Base-by-base conservation (phyloP, 352 stramenopile genomes). In the Thalassiosira sp. region DNA sequence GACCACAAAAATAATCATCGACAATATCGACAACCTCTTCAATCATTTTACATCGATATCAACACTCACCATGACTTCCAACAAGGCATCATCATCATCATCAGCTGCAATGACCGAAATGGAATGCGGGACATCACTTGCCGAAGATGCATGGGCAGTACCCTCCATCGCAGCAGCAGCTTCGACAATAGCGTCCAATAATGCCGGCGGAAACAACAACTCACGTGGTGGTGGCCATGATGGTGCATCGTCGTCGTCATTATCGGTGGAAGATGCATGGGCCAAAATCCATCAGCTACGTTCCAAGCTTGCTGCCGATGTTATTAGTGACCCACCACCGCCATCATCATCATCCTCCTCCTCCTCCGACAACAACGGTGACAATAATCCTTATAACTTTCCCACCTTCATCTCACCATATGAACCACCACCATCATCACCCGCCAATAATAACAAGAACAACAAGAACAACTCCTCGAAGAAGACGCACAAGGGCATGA, bases 401-500 rank as follows among this genome's bases (percentile, higher is more conserved):
- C 76, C 76, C 15, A 83, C 81, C 15, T 87, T 89, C 72, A 65
- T 76, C 40, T 89, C 81, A 5, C 84, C 84, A 2, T 87, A 79
- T 45, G 62, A 86, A 69, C 31, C 3, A 18, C 63, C 70, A n/a
- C 31, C 13, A 28, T 10, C 6, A 28, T 43, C 20, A 31, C 28
- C 10, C 10, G 37, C 1, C 18, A 49, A 27, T 22, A 63, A 51
- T 68, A n/a, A n/a, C n/a, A n/a, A n/a, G n/a, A n/a, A n/a, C n/a
- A n/a, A n/a, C n/a, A n/a, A n/a, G n/a, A n/a, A n/a, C n/a, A n/a
- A n/a, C n/a, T n/a, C n/a, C n/a, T n/a, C n/a, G n/a, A n/a, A n/a
- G n/a, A n/a, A n/a, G n/a, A n/a, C 59, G 0, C 49, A 74, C 45
- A 67, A 45, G 24, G 79, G 66, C 37, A 79, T 81, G 27, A 24